Evolutionary conservation across 768 basidiomycete species (phyloP), one percentile per base, ranked within the genome.

Genomic region (Hygrophoropsis aurantiaca): DNA sequence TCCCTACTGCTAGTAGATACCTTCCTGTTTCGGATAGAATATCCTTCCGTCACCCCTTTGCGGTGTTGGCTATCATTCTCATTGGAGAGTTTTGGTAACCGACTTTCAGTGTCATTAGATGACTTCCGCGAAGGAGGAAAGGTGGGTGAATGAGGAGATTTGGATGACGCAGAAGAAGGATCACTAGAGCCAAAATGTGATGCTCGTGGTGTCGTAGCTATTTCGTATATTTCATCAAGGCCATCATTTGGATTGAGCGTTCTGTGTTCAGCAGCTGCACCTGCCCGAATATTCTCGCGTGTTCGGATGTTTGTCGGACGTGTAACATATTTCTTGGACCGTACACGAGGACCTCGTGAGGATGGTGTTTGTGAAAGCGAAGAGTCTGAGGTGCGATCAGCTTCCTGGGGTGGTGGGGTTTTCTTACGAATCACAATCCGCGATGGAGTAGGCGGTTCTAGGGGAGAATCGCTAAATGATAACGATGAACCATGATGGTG

Each of bases 161-260:
- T 53, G 5, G 71, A 59, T 11, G 66, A 59, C 10, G 63, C 47
- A 15, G 67, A 58, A 9, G 61, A 57, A 11, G 47, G 40, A 39
- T 58, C 65, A 3, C 60, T 61, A 11, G 61, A 55, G 19, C 74
- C 73, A 56, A 87, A 85, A 11, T 57, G 70, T 18, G 70, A 57
- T 16, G 78, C 78, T 46, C 69, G 80, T 3, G 87, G 88, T 4
- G 87, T 90, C 36, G 68, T 67, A 16, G 70, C 67, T 25, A 55
- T 57, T 19, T 84, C 82, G 18, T 69, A 64, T 16, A 71, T 70
- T 13, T 82, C 80, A 26, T 65, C 70, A 4, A 75, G 72, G 73
- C 75, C 80, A 37, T 82, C 79, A 37, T 75, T 77, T 2, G 77
- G 73, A 55, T 73, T 76, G 18, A 72, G 61, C 19, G 61, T 59